Evolutionary conservation across 345 rosid species (phyloP).

Genomic region (Eucalyptus melliodora): DNA sequence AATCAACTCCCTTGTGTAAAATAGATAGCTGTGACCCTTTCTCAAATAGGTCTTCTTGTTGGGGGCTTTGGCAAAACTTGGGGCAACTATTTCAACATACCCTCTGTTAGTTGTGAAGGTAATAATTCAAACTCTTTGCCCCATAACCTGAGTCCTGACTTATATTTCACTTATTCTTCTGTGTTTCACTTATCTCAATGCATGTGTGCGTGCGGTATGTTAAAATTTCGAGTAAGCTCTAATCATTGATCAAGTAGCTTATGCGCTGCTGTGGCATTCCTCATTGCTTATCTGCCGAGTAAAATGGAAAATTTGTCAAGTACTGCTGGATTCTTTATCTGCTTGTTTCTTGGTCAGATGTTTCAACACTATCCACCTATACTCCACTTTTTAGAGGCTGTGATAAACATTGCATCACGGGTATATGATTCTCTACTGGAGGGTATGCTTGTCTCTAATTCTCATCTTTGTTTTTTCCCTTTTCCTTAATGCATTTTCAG

Average conservation of each 20-base stretch:
- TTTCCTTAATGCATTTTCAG: constrained; percentile 16
- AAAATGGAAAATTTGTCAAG: not conserved
- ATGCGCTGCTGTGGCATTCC: not conserved
- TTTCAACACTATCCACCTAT: not conserved
- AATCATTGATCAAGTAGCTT: not conserved
- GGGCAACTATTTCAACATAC: constrained; percentile 57
- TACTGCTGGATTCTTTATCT: not conserved
- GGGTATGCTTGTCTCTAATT: not conserved
- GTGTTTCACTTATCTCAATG: not conserved
- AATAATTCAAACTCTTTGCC: not conserved
- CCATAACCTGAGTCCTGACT: not conserved
- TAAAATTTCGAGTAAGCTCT: not conserved
- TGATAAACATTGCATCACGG: not conserved
- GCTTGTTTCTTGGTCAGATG: not conserved
- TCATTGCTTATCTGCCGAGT: not conserved
- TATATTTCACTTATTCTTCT: not conserved
- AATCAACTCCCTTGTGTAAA: not conserved
- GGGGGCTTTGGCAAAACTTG: constrained; percentile 66
- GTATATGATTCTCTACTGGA: not conserved
- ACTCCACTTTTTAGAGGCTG: not conserved
- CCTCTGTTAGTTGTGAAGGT: constrained; percentile 71
- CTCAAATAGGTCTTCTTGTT: constrained; percentile 37
- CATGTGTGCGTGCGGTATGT: not conserved
- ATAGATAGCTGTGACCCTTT: not conserved
- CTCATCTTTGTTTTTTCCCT: not conserved